Percentiles rank a stretch among this genome's conserved stretches.
These are phyloP conservation scores for Jasminum sambac DNA, from an alignment of 257 asterid genomes.

Conservation along the genomic window DNA sequence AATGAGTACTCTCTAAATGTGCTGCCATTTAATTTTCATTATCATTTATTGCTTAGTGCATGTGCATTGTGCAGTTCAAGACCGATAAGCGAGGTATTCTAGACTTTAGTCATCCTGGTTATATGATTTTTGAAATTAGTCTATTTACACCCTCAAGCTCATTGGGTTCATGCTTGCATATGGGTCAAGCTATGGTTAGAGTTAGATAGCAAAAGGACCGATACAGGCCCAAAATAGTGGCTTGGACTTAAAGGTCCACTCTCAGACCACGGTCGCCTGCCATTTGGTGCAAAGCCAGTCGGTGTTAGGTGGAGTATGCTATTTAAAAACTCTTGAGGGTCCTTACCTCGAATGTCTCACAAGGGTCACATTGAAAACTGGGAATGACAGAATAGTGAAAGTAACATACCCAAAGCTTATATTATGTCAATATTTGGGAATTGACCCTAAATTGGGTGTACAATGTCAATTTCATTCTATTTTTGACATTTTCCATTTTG, in stretches of 20 bases:
- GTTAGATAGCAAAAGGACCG: not conserved
- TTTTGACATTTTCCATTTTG: not conserved
- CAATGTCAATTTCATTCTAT: not conserved
- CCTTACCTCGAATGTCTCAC: not conserved
- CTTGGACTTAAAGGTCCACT: not conserved
- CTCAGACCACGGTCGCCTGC: too few species aligned
- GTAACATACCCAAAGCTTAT: not conserved
- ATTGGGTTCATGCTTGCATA: not conserved
- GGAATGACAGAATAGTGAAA: not conserved
- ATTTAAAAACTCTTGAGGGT: too few species aligned
- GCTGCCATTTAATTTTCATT: not conserved
- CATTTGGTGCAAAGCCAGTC: too few species aligned
- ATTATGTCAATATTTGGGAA: too few species aligned
- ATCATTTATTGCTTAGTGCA: not conserved
- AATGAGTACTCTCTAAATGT: constrained; percentile 11
- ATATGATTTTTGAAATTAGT: not conserved
- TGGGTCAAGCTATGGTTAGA: not conserved
- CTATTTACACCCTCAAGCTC: not conserved
- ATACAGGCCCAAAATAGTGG: not conserved
- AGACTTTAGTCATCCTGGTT: not conserved
- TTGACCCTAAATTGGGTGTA: not conserved
- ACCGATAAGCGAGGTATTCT: not conserved
- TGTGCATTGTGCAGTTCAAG: not conserved
- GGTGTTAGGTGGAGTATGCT: too few species aligned
- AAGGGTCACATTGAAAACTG: not conserved